Percentiles rank a stretch among this genome's conserved stretches.
phyloP scores from a whole-genome alignment of 2,329 filamentous ascomycete genomes.

The Neocucurbitaria cava region DNA sequence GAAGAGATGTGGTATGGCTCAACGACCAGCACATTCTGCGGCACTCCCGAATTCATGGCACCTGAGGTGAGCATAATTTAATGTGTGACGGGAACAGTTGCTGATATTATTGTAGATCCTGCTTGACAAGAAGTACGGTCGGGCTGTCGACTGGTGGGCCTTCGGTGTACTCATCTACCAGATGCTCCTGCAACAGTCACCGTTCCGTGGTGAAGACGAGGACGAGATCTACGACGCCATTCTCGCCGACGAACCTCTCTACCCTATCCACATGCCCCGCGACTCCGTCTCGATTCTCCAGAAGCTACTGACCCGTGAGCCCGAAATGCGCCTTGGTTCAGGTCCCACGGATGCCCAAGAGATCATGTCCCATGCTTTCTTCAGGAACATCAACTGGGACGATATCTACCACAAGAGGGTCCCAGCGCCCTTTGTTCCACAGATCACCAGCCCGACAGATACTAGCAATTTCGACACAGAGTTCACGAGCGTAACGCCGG shows the following conservation, averaged over 20 bases:
- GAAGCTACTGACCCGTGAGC: slow-evolving; percentile 94
- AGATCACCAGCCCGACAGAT: slow-evolving; percentile 90
- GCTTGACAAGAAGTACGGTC: slow-evolving; percentile 96
- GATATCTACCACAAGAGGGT: slow-evolving; percentile 97
- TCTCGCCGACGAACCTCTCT: slow-evolving; percentile 93
- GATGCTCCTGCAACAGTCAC: slow-evolving; percentile 98
- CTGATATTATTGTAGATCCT: slow-evolving; percentile 69
- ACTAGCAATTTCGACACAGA: slow-evolving; percentile 99
- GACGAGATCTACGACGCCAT: slow-evolving; percentile 99
- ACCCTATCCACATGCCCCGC: slow-evolving; percentile 97
- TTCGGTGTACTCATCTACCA: slow-evolving; percentile 99
- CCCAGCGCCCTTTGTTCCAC: slow-evolving; percentile 85
- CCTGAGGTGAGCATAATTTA: slow-evolving; percentile 74
- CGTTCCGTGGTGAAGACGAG: slow-evolving; percentile 98
- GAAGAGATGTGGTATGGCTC: slow-evolving; percentile 99
- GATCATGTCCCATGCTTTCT: slow-evolving; percentile 98
- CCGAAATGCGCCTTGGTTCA: slow-evolving; percentile 88
- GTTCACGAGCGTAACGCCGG: slow-evolving; percentile 97
- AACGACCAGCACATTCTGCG: slow-evolving; percentile 97
- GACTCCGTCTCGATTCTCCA: slow-evolving; percentile 98
- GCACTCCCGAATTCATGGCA: slow-evolving; percentile 99
- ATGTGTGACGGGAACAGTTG: too few relatives aligned
- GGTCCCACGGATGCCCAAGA: slow-evolving; percentile 97
- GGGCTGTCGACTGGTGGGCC: slow-evolving; percentile 99
- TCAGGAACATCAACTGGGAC: slow-evolving; percentile 97